Conservation (phyloP, 2,329 filamentous ascomycete species). For the Calonectria pseudoreteaudii region DNA sequence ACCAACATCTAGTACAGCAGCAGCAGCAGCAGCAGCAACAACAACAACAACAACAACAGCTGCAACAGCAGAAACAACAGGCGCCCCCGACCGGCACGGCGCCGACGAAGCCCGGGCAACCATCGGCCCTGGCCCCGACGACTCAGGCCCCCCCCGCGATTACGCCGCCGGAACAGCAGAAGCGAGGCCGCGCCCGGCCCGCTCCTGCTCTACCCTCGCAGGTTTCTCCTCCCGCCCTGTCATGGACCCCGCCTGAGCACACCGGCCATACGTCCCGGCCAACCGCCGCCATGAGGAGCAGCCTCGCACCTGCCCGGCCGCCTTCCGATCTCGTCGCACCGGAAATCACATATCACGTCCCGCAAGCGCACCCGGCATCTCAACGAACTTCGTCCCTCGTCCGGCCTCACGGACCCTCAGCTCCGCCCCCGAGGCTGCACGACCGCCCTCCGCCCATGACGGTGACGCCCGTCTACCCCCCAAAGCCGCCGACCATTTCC, state of each 20-base stretch:
- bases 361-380: constrained; percentile 46
- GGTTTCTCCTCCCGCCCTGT: constrained; percentile 33
- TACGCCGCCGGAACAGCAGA: constrained; percentile 33
- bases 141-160: background rate
- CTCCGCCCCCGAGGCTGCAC: constrained; percentile 46
- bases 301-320: constrained; percentile 39
- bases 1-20: constrained; percentile 23
- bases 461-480: constrained; percentile 50
- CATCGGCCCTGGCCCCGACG: constrained; percentile 18
- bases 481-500: constrained; percentile 45
- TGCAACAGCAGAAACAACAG: background rate
- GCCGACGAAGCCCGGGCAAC: constrained; percentile 10
- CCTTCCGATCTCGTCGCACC: constrained; percentile 53
- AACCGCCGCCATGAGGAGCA: constrained; percentile 38
- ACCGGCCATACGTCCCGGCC: constrained; percentile 30
- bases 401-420: constrained; percentile 48
- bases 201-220: constrained; percentile 21
- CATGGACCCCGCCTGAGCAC: constrained; percentile 42
- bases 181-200: constrained; percentile 35
- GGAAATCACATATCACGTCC: constrained; percentile 55
- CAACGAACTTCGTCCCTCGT: constrained; percentile 46
- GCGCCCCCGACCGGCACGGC: constrained; percentile 8
- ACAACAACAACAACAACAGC: background rate
- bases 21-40: background rate
- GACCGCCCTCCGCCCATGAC: constrained; percentile 43